Percentiles rank a stretch among this genome's conserved stretches.
Conservation (phyloP, 805 yeast species). For the Candida orba region DNA sequence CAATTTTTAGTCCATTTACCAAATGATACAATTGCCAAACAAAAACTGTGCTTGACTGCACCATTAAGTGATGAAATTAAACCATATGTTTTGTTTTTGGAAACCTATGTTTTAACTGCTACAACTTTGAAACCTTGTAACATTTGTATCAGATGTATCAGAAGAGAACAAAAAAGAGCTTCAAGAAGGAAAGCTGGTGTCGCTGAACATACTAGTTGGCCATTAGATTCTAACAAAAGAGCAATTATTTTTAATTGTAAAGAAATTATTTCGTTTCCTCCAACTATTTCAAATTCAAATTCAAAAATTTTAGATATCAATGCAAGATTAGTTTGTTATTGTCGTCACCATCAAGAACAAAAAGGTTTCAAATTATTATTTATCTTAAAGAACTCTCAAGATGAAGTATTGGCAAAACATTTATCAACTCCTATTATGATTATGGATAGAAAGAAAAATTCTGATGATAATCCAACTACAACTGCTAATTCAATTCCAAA, state of each 20-base stretch:
- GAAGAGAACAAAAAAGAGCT: conserved; percentile 91
- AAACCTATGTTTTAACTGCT: conserved; percentile 72
- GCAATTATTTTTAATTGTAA: conserved; percentile 89
- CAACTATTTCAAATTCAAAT: conserved; percentile 24
- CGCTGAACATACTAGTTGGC: conserved; percentile 71
- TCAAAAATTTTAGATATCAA: conserved; percentile 39
- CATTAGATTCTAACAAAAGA: conserved; percentile 63
- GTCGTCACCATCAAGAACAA: conserved; percentile 90
- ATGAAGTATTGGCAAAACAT: conserved; percentile 63
- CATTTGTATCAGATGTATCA: conserved; percentile 83
- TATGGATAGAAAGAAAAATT: conserved; percentile 76
- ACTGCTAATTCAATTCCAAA: conserved; percentile 8
- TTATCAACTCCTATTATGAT: conserved; percentile 75
- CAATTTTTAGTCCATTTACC: conserved; percentile 74
- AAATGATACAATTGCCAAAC: conserved; percentile 79
- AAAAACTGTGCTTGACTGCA: conserved; percentile 60
- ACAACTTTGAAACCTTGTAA: conserved; percentile 48
- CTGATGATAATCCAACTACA: conserved; percentile 11
- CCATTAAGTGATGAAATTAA: conserved; percentile 39
- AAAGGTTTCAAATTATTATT: conserved; percentile 74
- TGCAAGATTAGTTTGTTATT: conserved; percentile 87
- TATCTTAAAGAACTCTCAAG: conserved; percentile 53
- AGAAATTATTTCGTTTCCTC: conserved; percentile 71
- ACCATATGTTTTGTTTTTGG: conserved; percentile 56
- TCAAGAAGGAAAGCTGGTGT: conserved; percentile 83